Evolutionary conservation across 306 rosid genomes (phyloP).

Genomic region (Glycyrrhiza uralensis): DNA sequence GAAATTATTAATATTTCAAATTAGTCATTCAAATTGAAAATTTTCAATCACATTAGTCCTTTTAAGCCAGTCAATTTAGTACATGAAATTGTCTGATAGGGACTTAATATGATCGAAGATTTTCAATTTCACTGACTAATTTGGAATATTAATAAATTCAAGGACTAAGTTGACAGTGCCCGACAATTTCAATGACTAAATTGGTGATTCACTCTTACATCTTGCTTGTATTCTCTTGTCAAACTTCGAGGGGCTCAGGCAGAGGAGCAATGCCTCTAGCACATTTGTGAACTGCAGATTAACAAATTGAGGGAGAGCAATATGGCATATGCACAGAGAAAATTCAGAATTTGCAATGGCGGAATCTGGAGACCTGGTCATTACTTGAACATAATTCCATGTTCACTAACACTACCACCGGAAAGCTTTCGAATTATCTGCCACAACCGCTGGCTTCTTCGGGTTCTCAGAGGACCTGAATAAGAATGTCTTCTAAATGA

Average conservation of each 20-base stretch:
- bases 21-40: no score
- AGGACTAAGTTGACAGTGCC: no score
- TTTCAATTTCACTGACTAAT: no score
- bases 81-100: no score
- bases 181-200: no score
- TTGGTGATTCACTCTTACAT: no score
- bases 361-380: slow-evolving; percentile 44
- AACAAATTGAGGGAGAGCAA: slow-evolving; percentile 12
- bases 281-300: slow-evolving; percentile 6
- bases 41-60: no score
- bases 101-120: no score
- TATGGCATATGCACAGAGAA: background rate
- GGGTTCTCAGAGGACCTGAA: slow-evolving; percentile 66
- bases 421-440: slow-evolving; percentile 60
- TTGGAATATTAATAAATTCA: no score
- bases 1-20: no score
- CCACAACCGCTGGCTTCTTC: slow-evolving; percentile 65
- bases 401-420: slow-evolving; percentile 82
- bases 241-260: slow-evolving; percentile 12
- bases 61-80: no score
- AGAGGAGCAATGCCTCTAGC: slow-evolving; percentile 1
- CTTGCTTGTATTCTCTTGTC: slow-evolving; percentile 29
- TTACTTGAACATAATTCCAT: slow-evolving; percentile 47
- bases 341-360: background rate
- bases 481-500: slow-evolving; percentile 74